These are phyloP conservation scores for Penicillium canariense DNA, from an alignment of 495 filamentous ascomycete genomes.

Conservation along the genomic window DNA sequence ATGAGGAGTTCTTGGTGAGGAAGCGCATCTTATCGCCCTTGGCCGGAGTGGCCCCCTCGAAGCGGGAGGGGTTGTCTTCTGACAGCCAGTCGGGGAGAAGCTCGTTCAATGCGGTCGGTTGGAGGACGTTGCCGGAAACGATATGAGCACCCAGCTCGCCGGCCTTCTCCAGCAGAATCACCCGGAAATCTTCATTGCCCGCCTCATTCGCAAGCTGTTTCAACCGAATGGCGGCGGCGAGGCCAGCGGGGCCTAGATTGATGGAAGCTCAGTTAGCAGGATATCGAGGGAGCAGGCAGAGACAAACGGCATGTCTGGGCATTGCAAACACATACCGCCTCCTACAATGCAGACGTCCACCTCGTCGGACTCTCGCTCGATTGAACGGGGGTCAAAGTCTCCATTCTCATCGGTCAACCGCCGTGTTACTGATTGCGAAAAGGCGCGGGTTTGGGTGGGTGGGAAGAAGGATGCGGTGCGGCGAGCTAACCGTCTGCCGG, in stretches of 20 bases:
- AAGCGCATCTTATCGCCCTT: constrained; percentile 88
- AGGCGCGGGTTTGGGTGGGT: constrained; percentile 36
- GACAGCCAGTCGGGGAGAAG: constrained; percentile 91
- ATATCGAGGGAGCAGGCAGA: neutral
- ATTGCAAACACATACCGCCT: constrained; percentile 57
- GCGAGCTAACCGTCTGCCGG: constrained; percentile 22
- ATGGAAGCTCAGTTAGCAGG: constrained; percentile 16
- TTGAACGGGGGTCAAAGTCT: constrained; percentile 65
- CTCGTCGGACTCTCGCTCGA: constrained; percentile 85
- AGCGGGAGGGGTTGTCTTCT: constrained; percentile 80
- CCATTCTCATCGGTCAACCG: constrained; percentile 57
- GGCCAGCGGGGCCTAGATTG: constrained; percentile 73
- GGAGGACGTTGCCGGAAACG: constrained; percentile 90
- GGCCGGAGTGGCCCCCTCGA: constrained; percentile 79
- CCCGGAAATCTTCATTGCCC: constrained; percentile 94
- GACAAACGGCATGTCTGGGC: neutral
- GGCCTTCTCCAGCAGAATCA: constrained; percentile 91
- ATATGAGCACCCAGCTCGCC: constrained; percentile 95
- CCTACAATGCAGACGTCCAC: constrained; percentile 98
- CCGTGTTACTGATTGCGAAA: constrained; percentile 49
- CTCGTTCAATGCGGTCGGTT: constrained; percentile 86
- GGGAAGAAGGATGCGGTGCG: constrained; percentile 24
- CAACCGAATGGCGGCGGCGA: constrained; percentile 87
- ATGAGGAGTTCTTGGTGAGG: constrained; percentile 75
- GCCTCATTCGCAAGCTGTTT: constrained; percentile 95